A percentile compares a stretch with the other conserved stretches of the same genome.
Evolutionary conservation across 2,329 filamentous ascomycete species (phyloP).

Genomic region (Fusarium nematophilum): DNA sequence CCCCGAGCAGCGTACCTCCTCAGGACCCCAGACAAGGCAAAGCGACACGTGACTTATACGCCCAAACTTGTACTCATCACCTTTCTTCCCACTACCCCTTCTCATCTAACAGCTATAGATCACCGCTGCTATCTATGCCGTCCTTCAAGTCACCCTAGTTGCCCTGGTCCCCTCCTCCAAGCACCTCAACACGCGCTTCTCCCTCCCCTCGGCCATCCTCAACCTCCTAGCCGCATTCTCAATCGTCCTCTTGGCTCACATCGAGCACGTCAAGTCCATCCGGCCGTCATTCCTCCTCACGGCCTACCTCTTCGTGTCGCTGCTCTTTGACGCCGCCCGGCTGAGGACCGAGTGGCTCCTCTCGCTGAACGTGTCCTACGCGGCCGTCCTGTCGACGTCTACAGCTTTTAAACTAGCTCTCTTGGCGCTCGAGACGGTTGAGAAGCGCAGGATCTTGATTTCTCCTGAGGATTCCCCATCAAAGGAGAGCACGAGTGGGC

Average conservation of each 20-base stretch:
- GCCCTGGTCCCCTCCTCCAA: constrained; percentile 41
- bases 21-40: constrained; percentile 37
- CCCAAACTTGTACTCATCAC: constrained; percentile 40
- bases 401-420: constrained; percentile 41
- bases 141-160: constrained; percentile 42
- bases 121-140: constrained; percentile 36
- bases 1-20: constrained; percentile 42
- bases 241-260: constrained; percentile 45
- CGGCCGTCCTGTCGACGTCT: constrained; percentile 38
- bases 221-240: constrained; percentile 43
- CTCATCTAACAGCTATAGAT: constrained; percentile 30
- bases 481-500: constrained; percentile 60
- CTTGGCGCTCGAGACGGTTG: constrained; percentile 45
- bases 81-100: neutral
- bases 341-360: constrained; percentile 49
- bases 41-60: constrained; percentile 41
- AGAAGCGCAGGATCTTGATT: constrained; percentile 48
- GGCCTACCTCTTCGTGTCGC: constrained; percentile 44
- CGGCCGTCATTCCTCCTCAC: constrained; percentile 48
- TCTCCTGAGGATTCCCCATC: constrained; percentile 56
- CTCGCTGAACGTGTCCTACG: constrained; percentile 38
- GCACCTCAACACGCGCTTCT: constrained; percentile 42
- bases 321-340: constrained; percentile 48
- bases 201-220: constrained; percentile 45
- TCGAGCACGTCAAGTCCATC: constrained; percentile 49